Conservation (phyloP, 2,329 filamentous ascomycete genomes). For the Ophiostoma piceae region DNA sequence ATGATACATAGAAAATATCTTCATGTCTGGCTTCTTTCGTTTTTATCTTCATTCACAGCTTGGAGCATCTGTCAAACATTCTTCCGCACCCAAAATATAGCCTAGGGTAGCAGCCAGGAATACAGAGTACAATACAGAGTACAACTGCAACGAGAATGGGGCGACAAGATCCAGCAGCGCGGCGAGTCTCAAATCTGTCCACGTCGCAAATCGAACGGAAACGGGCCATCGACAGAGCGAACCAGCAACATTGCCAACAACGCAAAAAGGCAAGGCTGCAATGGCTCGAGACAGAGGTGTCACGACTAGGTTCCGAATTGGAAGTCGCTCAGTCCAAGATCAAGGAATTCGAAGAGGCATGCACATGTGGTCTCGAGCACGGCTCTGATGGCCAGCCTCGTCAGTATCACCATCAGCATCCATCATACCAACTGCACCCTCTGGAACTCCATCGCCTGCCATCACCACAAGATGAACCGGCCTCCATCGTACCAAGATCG, state of each 20-base stretch:
- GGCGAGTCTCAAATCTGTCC: slow-evolving; percentile 28
- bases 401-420: neutral
- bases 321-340: slow-evolving; percentile 17
- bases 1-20: neutral
- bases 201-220: slow-evolving; percentile 29
- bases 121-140: too few relatives aligned
- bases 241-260: slow-evolving; percentile 29
- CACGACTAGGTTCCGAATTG: slow-evolving; percentile 20
- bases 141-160: slow-evolving; percentile 15
- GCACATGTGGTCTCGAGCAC: slow-evolving; percentile 9
- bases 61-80: neutral
- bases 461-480: slow-evolving; percentile 12
- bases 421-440: neutral
- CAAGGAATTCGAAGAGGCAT: neutral
- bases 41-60: neutral
- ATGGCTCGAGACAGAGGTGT: slow-evolving; percentile 27
- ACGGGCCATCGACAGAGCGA: slow-evolving; percentile 30
- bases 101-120: neutral
- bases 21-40: neutral
- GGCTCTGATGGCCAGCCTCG: neutral
- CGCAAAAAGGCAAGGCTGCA: slow-evolving; percentile 29
- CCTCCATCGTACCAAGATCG: neutral
- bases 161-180: slow-evolving; percentile 20
- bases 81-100: neutral
- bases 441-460: neutral